phyloP scores from a whole-genome alignment of 768 basidiomycete genomes.

The Hydnomerulius pinastri region DNA sequence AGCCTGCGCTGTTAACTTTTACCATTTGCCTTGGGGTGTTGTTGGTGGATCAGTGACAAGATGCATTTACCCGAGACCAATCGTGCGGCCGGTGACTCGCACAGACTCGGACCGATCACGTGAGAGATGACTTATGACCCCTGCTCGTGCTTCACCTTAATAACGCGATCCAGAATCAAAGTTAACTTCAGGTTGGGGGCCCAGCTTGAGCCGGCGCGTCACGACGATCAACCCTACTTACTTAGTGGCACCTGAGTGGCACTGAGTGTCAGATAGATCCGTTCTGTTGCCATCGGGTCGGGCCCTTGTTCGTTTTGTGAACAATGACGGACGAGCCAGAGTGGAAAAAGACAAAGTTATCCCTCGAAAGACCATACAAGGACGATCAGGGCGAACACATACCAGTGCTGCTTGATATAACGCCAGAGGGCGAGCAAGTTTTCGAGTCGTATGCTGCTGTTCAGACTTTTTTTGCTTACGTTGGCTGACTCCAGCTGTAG shows the following conservation, averaged over 20 bases:
- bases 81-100: slow-evolving; percentile 6
- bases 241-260: too few relatives aligned
- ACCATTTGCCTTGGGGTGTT: slow-evolving; percentile 26
- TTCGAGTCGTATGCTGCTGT: slow-evolving; percentile 73
- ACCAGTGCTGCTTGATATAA: slow-evolving; percentile 67
- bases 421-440: slow-evolving; percentile 64
- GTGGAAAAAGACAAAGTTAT: slow-evolving; percentile 64
- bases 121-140: slow-evolving; percentile 12
- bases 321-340: slow-evolving; percentile 36
- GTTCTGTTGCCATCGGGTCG: neutral
- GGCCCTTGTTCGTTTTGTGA: neutral
- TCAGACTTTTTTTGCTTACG: slow-evolving; percentile 1
- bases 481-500: slow-evolving; percentile 35
- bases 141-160: too few relatives aligned
- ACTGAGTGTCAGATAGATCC: too few relatives aligned
- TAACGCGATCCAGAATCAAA: too few relatives aligned
- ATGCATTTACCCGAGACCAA: slow-evolving; percentile 10
- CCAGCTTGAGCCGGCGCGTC: too few relatives aligned
- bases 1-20: slow-evolving; percentile 21
- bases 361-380: slow-evolving; percentile 80
- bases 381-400: slow-evolving; percentile 70
- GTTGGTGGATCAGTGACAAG: slow-evolving; percentile 35
- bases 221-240: too few relatives aligned
- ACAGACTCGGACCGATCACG: slow-evolving; percentile 24
- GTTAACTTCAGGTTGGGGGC: too few relatives aligned